These are phyloP conservation scores for Prunella vulgaris DNA, from an alignment of 257 asterid genomes.

Conservation along the genomic window DNA sequence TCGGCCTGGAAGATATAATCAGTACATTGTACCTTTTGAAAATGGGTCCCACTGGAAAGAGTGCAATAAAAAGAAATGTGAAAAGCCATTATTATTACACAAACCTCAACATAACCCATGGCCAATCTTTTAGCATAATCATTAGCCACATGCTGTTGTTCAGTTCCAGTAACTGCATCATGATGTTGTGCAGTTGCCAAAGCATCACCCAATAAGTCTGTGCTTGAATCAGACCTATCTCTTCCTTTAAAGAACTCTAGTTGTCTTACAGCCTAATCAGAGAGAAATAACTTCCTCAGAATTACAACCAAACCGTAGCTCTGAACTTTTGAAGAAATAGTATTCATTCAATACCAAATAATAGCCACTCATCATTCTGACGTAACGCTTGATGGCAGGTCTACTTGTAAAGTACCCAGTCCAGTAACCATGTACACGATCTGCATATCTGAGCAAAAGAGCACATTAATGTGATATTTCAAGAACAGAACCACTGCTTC, in stretches of 20 bases:
- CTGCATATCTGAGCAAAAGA: constrained; percentile 39
- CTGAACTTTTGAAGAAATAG: background rate
- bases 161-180: constrained; percentile 51
- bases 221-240: constrained; percentile 23
- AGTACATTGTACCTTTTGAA: background rate
- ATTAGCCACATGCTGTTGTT: constrained; percentile 41
- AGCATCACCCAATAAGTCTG: constrained; percentile 39
- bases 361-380: constrained; percentile 45
- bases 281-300: background rate
- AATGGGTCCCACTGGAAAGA: background rate
- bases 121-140: constrained; percentile 42
- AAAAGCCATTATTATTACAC: constrained; percentile 6
- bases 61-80: background rate
- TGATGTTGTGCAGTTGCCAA: constrained; percentile 49
- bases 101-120: constrained; percentile 44
- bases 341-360: constrained; percentile 31
- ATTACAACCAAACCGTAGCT: constrained; percentile 8
- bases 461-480: constrained; percentile 1
- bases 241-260: constrained; percentile 40
- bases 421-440: constrained; percentile 41
- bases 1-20: constrained; percentile 28
- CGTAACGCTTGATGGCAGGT: constrained; percentile 39
- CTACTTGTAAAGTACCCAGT: constrained; percentile 54
- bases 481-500: background rate
- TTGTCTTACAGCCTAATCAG: constrained; percentile 42